Conservation (phyloP, 2,329 filamentous ascomycete genomes). For the Pseudogymnoascus pannorum region DNA sequence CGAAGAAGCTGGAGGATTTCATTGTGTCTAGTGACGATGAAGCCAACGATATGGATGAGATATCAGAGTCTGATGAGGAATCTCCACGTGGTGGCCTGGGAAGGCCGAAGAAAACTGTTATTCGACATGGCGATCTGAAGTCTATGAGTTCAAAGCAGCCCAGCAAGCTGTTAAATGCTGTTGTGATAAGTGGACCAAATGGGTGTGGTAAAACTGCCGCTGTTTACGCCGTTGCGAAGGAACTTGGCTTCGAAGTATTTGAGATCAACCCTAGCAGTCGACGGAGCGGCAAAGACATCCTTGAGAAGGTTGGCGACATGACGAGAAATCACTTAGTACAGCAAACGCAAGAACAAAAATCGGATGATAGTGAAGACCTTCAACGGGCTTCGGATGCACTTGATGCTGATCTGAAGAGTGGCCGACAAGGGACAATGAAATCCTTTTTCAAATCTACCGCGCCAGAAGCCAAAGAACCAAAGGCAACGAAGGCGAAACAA, state of each 20-base stretch:
- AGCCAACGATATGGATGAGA: conserved; percentile 57
- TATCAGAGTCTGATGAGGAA: conserved; percentile 53
- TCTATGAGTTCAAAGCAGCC: conserved; percentile 36
- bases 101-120: conserved; percentile 44
- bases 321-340: conserved; percentile 87
- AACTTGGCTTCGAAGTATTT: conserved; percentile 88
- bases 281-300: conserved; percentile 78
- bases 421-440: conserved; percentile 71
- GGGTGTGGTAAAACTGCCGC: conserved; percentile 92
- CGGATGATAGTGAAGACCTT: conserved; percentile 27
- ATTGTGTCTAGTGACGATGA: conserved; percentile 75
- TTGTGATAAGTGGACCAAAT: conserved; percentile 82
- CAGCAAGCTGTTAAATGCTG: conserved; percentile 58
- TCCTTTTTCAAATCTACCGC: conserved; percentile 65
- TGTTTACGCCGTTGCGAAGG: conserved; percentile 84
- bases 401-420: conserved; percentile 53
- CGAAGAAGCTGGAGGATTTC: conserved; percentile 70
- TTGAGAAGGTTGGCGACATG: conserved; percentile 95
- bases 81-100: conserved; percentile 31
- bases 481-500: conserved; percentile 21
- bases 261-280: conserved; percentile 84
- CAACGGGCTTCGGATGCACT: conserved; percentile 37
- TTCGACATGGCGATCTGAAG: conserved; percentile 37
- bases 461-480: conserved; percentile 23
- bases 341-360: conserved; percentile 34